A percentile compares a stretch with the other conserved stretches of the same genome.
Evolutionary conservation across 1,284 basidiomycete genomes (phyloP).

Genomic region (Cutaneotrichosporon sp.): DNA sequence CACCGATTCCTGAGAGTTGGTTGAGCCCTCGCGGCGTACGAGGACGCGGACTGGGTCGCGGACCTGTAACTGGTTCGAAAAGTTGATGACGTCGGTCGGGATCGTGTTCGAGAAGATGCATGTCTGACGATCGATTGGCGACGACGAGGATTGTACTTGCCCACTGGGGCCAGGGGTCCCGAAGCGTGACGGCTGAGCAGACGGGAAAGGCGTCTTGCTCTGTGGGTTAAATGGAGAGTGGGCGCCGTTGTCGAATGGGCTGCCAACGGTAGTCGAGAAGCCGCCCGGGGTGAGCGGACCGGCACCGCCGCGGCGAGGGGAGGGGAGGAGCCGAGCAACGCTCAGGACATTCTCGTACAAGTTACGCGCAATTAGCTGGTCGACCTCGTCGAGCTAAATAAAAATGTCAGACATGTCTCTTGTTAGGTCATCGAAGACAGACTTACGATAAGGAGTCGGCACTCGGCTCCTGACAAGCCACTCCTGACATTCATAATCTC

Average conservation of each 20-base stretch:
- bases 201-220: constrained; percentile 53
- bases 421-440: background rate
- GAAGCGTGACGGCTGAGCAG: constrained; percentile 54
- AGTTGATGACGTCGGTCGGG: constrained; percentile 57
- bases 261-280: constrained; percentile 47
- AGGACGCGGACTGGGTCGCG: constrained; percentile 93
- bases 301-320: constrained; percentile 61
- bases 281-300: constrained; percentile 39
- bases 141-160: constrained; percentile 17
- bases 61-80: constrained; percentile 62
- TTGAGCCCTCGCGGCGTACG: constrained; percentile 81
- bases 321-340: constrained; percentile 84
- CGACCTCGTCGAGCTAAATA: constrained; percentile 81
- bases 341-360: constrained; percentile 91
- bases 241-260: constrained; percentile 50
- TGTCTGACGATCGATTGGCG: constrained; percentile 74
- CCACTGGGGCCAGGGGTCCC: constrained; percentile 29
- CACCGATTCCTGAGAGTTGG: constrained; percentile 57
- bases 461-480: constrained; percentile 69
- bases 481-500: constrained; percentile 78
- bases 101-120: constrained; percentile 78
- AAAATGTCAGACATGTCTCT: constrained; percentile 1
- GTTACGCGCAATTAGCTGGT: constrained; percentile 92
- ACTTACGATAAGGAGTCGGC: constrained; percentile 74
- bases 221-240: constrained; percentile 59